Evolutionary conservation across 257 asterid genomes (phyloP).

Genomic region (Solanum neorickii): DNA sequence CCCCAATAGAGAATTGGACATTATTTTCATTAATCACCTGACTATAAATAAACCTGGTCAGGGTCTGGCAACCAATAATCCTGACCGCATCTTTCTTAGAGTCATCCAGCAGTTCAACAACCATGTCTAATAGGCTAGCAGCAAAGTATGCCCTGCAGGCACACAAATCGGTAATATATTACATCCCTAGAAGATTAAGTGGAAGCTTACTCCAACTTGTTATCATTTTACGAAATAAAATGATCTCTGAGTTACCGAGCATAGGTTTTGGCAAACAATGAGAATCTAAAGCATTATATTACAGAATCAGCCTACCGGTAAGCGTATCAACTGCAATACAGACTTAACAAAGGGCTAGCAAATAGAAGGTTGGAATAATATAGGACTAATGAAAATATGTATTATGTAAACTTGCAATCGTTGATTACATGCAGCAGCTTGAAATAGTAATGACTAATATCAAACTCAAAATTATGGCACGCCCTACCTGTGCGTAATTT

Average conservation of each 20-base stretch:
- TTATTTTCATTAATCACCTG: conserved; percentile 44
- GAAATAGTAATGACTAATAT: background rate
- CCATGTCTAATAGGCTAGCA: conserved; percentile 51
- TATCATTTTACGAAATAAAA: background rate
- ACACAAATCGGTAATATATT: conserved; percentile 9
- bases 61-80: conserved; percentile 72
- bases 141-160: conserved; percentile 82
- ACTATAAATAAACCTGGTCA: conserved; percentile 61
- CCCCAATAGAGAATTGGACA: background rate
- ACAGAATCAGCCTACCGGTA: background rate
- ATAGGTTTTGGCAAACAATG: background rate
- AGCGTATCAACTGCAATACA: background rate
- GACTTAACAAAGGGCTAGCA: background rate
- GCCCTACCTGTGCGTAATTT: background rate
- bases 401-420: background rate
- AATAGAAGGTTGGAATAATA: background rate
- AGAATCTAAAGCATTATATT: background rate
- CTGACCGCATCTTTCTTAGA: conserved; percentile 47
- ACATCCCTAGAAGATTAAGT: background rate
- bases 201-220: background rate
- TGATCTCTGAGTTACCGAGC: background rate
- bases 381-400: background rate
- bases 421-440: background rate
- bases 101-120: conserved; percentile 62
- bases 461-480: background rate